These are phyloP conservation scores for Botrytis aclada DNA, from an alignment of 2,329 filamentous ascomycete species.

Conservation along the genomic window DNA sequence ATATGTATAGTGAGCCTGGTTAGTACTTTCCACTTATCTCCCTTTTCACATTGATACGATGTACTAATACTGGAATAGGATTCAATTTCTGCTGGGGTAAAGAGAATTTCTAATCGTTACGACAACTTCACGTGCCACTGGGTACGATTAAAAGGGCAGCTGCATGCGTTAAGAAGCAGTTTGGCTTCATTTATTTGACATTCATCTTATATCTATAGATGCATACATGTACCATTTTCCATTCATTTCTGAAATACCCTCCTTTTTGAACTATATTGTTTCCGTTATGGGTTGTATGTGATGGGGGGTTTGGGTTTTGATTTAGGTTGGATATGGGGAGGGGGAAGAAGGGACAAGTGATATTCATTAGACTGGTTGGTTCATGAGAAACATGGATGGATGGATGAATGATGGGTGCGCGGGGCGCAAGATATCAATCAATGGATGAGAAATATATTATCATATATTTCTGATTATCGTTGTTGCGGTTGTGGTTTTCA, in stretches of 20 bases:
- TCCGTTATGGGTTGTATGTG: background rate
- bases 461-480: background rate
- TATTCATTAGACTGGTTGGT: background rate
- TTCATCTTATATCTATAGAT: background rate
- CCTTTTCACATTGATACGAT: background rate
- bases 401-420: background rate
- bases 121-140: too few relatives aligned
- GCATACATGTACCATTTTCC: background rate
- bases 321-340: background rate
- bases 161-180: background rate
- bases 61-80: conserved; percentile 26
- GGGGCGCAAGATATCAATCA: background rate
- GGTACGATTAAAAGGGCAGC: background rate
- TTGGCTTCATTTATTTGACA: background rate
- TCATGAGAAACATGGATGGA: background rate
- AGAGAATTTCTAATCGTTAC: conserved; percentile 48
- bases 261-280: background rate
- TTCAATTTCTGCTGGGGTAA: conserved; percentile 44
- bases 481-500: background rate
- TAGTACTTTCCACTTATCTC: conserved; percentile 46
- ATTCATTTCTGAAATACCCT: conserved; percentile 6
- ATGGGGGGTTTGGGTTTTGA: background rate
- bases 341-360: too few relatives aligned
- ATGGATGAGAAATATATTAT: background rate
- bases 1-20: conserved; percentile 81